These are phyloP conservation scores for Pseudozyma hubeiensis DNA, from an alignment of 1,284 basidiomycete genomes.

Conservation along the genomic window DNA sequence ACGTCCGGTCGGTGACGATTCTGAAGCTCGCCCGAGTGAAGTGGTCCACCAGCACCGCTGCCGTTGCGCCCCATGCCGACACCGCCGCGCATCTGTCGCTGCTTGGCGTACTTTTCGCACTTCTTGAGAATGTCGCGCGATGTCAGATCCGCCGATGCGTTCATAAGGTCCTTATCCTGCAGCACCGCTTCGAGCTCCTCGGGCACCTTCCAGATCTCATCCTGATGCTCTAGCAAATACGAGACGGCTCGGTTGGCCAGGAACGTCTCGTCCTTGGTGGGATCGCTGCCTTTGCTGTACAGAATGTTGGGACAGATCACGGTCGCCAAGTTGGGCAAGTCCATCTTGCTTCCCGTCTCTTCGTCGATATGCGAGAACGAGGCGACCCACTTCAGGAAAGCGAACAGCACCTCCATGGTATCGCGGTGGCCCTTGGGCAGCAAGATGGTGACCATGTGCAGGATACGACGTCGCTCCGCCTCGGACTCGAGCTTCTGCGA, in stretches of 20 bases:
- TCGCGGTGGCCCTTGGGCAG: constrained; percentile 94
- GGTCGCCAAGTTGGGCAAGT: constrained; percentile 93
- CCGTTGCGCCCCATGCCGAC: constrained; percentile 33
- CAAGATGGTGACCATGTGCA: constrained; percentile 87
- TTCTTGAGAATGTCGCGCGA: constrained; percentile 62
- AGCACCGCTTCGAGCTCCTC: constrained; percentile 62
- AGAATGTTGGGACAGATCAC: constrained; percentile 97
- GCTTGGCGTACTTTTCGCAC: constrained; percentile 61
- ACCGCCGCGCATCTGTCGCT: constrained; percentile 36
- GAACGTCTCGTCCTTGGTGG: constrained; percentile 92
- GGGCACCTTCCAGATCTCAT: constrained; percentile 76
- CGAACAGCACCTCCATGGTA: constrained; percentile 96
- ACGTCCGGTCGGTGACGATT: constrained; percentile 54
- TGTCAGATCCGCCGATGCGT: constrained; percentile 57
- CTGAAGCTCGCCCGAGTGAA: constrained; percentile 42
- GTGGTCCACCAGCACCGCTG: constrained; percentile 27
- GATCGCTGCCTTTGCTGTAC: constrained; percentile 84
- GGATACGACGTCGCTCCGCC: constrained; percentile 81
- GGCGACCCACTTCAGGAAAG: constrained; percentile 99
- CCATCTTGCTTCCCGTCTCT: constrained; percentile 98
- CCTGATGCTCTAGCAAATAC: constrained; percentile 87
- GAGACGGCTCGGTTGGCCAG: constrained; percentile 77
- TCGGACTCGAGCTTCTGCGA: constrained; percentile 84
- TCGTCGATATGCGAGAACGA: constrained; percentile 98
- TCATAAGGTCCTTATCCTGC: constrained; percentile 64